A percentile compares a stretch with the other conserved stretches of the same genome.
phyloP scores from a whole-genome alignment of 2,329 filamentous ascomycete genomes.

The Trichoderma asperellum region DNA sequence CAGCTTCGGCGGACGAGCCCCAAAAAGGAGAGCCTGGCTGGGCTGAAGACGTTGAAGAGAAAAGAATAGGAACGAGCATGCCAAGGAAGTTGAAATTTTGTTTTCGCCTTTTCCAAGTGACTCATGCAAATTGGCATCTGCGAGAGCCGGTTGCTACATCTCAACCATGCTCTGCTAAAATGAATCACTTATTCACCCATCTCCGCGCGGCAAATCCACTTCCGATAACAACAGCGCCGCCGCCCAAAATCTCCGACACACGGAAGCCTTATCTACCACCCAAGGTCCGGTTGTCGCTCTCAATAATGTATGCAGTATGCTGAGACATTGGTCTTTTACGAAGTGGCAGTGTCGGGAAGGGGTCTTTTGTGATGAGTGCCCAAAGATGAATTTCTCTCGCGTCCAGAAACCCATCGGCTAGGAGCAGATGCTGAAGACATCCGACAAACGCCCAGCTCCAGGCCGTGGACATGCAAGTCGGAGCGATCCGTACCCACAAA shows the following conservation, averaged over 20 bases:
- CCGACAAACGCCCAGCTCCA: constrained; percentile 17
- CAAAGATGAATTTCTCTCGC: constrained; percentile 4
- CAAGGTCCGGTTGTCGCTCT: constrained; percentile 19
- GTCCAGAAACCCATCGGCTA: neutral
- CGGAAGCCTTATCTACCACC: constrained; percentile 18
- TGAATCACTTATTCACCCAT: constrained; percentile 11
- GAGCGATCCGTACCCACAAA: constrained; percentile 30
- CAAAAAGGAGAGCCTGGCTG: constrained; percentile 15
- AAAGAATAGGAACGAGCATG: neutral
- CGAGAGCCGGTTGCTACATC: neutral
- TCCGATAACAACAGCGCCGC: constrained; percentile 16
- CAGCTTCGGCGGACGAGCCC: constrained; percentile 23
- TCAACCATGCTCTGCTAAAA: neutral
- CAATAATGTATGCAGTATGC: neutral
- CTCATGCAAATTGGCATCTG: neutral
- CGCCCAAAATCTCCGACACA: constrained; percentile 26
- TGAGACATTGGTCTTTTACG: neutral
- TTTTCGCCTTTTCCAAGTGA: neutral
- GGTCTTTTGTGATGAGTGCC: constrained; percentile 7
- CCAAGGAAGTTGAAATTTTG: neutral
- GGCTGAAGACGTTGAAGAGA: neutral
- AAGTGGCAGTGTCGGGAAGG: neutral
- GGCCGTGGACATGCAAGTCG: constrained; percentile 26
- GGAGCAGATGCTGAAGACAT: constrained; percentile 23
- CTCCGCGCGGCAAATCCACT: constrained; percentile 12